Conservation (phyloP, 805 yeast genomes). For the Starmerella riodocensis region DNA sequence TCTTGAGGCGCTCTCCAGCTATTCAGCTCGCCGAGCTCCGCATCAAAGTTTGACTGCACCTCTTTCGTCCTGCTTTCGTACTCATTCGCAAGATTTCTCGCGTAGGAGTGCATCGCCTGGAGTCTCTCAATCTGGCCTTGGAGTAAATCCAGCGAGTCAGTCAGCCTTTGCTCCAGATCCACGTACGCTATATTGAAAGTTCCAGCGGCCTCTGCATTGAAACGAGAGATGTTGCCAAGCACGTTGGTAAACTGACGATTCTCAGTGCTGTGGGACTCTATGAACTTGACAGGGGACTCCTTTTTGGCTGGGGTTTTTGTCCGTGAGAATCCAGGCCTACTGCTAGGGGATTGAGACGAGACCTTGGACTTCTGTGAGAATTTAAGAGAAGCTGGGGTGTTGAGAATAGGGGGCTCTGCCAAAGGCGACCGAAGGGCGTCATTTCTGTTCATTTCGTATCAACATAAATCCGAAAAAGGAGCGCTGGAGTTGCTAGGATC, state of each 20-base stretch:
- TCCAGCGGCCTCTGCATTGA: conserved; percentile 38
- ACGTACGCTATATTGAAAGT: conserved; percentile 36
- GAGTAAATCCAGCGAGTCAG: conserved; percentile 18
- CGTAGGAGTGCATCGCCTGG: conserved; percentile 18
- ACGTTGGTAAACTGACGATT: conserved; percentile 13
- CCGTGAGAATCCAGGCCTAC: neutral
- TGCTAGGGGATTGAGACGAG: neutral
- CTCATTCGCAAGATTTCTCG: conserved; percentile 14
- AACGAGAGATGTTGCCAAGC: conserved; percentile 47
- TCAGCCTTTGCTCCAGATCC: conserved; percentile 17
- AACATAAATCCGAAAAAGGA: too few relatives aligned
- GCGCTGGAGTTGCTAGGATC: too few relatives aligned
- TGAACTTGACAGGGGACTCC: neutral
- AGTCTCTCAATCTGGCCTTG: conserved; percentile 21
- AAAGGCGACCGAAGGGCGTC: too few relatives aligned
- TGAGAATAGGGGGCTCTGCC: neutral
- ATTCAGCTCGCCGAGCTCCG: conserved; percentile 19
- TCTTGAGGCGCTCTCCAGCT: conserved; percentile 20
- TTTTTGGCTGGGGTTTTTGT: neutral
- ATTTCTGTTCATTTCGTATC: too few relatives aligned
- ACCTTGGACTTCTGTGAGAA: neutral
- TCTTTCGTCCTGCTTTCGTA: conserved; percentile 18
- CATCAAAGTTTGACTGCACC: conserved; percentile 18
- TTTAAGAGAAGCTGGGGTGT: conserved; percentile 2
- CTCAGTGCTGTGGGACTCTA: neutral